phyloP scores from a whole-genome alignment of 768 basidiomycete genomes.

The Suillus fuscotomentosus region DNA sequence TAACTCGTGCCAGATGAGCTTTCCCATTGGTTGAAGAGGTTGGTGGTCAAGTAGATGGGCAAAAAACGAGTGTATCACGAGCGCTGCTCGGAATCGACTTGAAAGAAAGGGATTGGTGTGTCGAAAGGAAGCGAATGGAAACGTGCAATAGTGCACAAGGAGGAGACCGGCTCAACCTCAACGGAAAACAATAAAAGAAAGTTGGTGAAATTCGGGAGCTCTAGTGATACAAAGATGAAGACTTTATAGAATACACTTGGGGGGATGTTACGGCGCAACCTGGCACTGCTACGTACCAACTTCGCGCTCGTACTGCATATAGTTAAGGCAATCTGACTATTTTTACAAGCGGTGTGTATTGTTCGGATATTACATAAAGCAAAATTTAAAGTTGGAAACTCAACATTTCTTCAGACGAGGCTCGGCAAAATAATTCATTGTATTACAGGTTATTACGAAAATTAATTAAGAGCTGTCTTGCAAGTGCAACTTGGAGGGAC shows the following conservation, averaged over 20 bases:
- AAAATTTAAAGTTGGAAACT: neutral
- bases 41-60: neutral
- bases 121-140: slow-evolving; percentile 18
- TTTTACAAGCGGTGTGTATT: neutral
- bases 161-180: slow-evolving; percentile 33
- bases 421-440: neutral
- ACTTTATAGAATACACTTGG: slow-evolving; percentile 7
- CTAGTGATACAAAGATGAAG: slow-evolving; percentile 15
- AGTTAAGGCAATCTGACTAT: slow-evolving; percentile 12
- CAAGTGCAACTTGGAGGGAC: neutral
- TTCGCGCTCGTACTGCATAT: neutral
- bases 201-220: neutral
- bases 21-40: slow-evolving; percentile 55
- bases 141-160: slow-evolving; percentile 26
- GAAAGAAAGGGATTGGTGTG: slow-evolving; percentile 19
- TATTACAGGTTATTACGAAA: neutral
- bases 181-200: slow-evolving; percentile 4
- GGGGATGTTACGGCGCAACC: neutral
- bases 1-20: slow-evolving; percentile 80
- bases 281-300: neutral
- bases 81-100: slow-evolving; percentile 16
- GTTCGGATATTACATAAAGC: neutral
- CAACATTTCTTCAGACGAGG: neutral
- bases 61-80: slow-evolving; percentile 10
- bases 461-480: neutral